Base-by-base conservation (phyloP, 116 monocot genomes). In the Posidonia oceanica region DNA sequence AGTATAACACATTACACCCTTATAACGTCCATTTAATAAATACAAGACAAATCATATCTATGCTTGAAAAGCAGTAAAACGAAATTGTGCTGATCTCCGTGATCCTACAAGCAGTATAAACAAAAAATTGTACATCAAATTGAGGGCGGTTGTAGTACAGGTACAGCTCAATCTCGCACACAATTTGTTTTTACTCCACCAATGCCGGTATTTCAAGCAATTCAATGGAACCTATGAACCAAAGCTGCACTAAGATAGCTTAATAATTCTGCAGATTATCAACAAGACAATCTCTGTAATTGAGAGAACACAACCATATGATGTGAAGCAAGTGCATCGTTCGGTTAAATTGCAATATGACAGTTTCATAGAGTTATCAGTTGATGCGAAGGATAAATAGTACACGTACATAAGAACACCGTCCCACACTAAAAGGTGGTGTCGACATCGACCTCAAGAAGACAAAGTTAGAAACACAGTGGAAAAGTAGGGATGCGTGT, bases 351-450 rank as follows among this genome's bases (percentile, higher is more conserved):
- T 21, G 36, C 13, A 13, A 61, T 61, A 11, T 29, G 20, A 36
- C 14, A 61, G 61, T 23, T 61, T 61, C 36, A 36, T 61, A 60
- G 22, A 61, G 61, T 61, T 13, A 61, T 61, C 36, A 18, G 1
- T 61, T 15, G 36, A 61, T 36, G 22, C 36, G 14, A 29, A 69
- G 18, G 54, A 52, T 7, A 64, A 40, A n/a, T 39, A 64, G 14
- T 40, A 40, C 64, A 38, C 39, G 22, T 64, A 63, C 63, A 63
- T 63, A 64, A 8, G 20, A 58, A n/a, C 58, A 58, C 58, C 58
- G 18, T 58, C 58, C 58, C 58, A 17, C 16, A 17, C 18, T 17
- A 58, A 16, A 58, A 58, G 3, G 58, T 18, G 13, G 13, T 22
- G 60, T 12, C 60, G 2, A 18, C 60, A 14, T 14, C 39, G 36